Evolutionary conservation across 768 basidiomycete genomes (phyloP).

Genomic region (Glaciozyma antarctica): DNA sequence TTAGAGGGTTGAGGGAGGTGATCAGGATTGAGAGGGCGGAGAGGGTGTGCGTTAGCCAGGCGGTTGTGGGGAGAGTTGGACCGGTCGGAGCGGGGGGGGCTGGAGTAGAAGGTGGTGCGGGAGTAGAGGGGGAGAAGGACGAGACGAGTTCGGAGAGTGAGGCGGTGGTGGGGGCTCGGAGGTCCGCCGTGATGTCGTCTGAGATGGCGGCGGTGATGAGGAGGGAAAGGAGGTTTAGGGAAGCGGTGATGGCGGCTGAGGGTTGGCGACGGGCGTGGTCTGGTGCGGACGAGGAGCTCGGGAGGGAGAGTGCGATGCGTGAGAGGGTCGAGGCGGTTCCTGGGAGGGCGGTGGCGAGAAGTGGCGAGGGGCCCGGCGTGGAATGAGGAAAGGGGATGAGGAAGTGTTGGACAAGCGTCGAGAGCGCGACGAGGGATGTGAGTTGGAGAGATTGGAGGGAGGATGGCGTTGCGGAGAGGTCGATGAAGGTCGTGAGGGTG

Average conservation of each 20-base stretch:
- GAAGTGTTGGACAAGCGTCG: conserved; percentile 6
- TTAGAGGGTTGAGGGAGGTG: conserved; percentile 60
- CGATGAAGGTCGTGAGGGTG: conserved; percentile 65
- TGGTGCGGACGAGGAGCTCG: background rate
- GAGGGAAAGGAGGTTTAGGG: conserved; percentile 52
- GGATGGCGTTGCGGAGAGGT: conserved; percentile 51
- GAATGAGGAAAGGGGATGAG: background rate
- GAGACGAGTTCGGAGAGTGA: conserved; percentile 56
- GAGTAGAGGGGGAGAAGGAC: background rate
- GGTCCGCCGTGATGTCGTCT: conserved; percentile 56
- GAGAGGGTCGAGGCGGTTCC: conserved; percentile 38
- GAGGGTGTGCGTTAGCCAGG: conserved; percentile 73
- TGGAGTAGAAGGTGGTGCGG: background rate
- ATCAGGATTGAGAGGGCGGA: conserved; percentile 76
- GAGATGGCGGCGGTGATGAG: conserved; percentile 54
- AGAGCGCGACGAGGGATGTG: conserved; percentile 12
- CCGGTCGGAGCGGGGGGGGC: conserved; percentile 1
- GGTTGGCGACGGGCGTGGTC: conserved; percentile 10
- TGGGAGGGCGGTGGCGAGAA: conserved; percentile 43
- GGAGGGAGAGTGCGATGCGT: conserved; percentile 20
- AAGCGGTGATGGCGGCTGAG: conserved; percentile 33
- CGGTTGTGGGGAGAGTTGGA: conserved; percentile 47
- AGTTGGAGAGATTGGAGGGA: conserved; percentile 46
- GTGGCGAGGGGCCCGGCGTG: conserved; percentile 1
- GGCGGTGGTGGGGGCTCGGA: conserved; percentile 50